Evolutionary conservation across 805 yeast genomes (phyloP), one percentile per base, ranked within the genome.

Genomic region (Starmerella khaoyaiensis): DNA sequence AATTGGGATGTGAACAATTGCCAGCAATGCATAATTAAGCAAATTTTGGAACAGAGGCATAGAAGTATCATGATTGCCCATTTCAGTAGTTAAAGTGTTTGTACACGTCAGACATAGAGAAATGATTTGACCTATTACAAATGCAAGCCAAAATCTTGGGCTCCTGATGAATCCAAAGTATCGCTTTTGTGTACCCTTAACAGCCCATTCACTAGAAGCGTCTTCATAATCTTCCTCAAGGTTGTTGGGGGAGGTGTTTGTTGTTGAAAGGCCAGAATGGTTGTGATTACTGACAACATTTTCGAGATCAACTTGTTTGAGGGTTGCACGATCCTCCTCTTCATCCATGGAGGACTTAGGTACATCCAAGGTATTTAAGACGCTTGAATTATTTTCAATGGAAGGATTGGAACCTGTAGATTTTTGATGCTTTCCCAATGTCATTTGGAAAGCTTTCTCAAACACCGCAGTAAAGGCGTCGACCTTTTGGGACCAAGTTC

Each of bases 11-110:
- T 60, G 64, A 14, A 64, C 46, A 12, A 62, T 28, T 22, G 57
- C 55, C 40, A 64, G 45, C 34, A 61, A 26, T 12, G 53, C 60
- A 40, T 64, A 64, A 51, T 60, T 60, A 53, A 64, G 58, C 38
- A 64, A 43, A 21, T 63, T 53, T 52, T 64, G 68, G 43, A 64
- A 58, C 4, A 68, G 65, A n/a, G 68, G 69, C 42, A 64, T 57
- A 12, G 60, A 50, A 40, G 60, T 57, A 6, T 62, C 64, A 11
- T 52, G 52, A 29, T 59, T 45, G 23, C 58, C 56, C 51, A 64
- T 44, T 29, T 51, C 62, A 5, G 67, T 59, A 17, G 67, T 61
- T 41, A 64, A 45, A 10, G 68, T 62, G 44, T 64, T 64, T 27
- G 68, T 64, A 33, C 65, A 62, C 4, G 60, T 62, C 21, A 64